Evolutionary conservation across 768 basidiomycete genomes (phyloP), one percentile per base, ranked within the genome.

Genomic region (Pulveroboletus ravenelii): DNA sequence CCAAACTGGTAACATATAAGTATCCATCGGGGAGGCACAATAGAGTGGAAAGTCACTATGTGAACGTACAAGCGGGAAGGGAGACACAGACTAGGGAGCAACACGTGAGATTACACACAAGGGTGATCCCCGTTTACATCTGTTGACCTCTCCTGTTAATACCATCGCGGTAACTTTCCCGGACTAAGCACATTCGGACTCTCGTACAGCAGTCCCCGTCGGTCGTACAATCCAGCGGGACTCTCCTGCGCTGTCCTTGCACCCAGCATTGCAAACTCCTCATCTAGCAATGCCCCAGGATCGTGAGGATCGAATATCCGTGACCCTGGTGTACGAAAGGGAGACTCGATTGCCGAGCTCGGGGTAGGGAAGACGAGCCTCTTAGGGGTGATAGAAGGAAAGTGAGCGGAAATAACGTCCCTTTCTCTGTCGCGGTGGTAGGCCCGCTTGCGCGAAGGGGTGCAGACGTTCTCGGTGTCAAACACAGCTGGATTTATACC

Each of bases 221-320:
- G 75, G 55, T 82, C 88, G 64, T 80, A 90, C 44, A 88, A 60
- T 1, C 87, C 85, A 0, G 69, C 74, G 0, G 87, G 87, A 59
- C 85, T 88, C 32, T 84, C 82, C 18, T 75, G 76, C 27, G 65
- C 60, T 5, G 66, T 72, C 51, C 58, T 71, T 40, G 55, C 62
- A 4, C 75, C 74, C 50, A 81, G 66, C 49, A 82, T 71, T 42
- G 75, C 78, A 48, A 91, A 70, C 51, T 91, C 89, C 43, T 90
- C 89, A 42, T 88, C 85, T 20, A 90, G 70, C 38, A 88, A 59
- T 30, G 77, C 71, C 30, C 78, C 71, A 4, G 87, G 85, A 65
- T 89, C 85, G 55, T 86, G 82, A 29, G 87, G 86, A 62, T 89
- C 87, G 54, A 80, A 81, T 30, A 86, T 73, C 25, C 70, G 52